phyloP scores from a whole-genome alignment of 2,329 filamentous ascomycete species.

The Xylaria sp. region DNA sequence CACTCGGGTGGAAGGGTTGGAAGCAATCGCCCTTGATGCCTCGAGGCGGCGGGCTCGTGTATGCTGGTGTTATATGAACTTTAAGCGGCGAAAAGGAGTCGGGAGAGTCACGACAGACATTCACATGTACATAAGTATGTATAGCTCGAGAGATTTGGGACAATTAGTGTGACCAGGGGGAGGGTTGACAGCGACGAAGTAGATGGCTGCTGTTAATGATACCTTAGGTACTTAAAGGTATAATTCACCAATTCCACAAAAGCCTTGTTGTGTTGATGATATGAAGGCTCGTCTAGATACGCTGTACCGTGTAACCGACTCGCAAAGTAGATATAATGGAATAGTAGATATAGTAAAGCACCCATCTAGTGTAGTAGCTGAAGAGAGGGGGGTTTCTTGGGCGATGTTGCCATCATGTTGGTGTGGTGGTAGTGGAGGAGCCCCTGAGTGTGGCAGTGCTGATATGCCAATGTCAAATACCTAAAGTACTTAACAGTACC shows the following conservation, averaged over 20 bases:
- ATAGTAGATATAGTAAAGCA: too few relatives aligned
- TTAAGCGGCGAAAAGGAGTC: conserved; percentile 3
- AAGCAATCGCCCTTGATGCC: neutral
- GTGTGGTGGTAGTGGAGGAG: neutral
- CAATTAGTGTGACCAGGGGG: conserved; percentile 15
- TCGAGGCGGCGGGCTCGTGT: conserved; percentile 5
- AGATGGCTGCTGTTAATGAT: conserved; percentile 19
- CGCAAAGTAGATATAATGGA: too few relatives aligned
- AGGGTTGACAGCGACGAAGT: conserved; percentile 4
- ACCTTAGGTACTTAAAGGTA: too few relatives aligned
- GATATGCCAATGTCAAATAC: neutral
- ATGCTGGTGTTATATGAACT: conserved; percentile 21
- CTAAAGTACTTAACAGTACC: too few relatives aligned
- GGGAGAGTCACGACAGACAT: conserved; percentile 19
- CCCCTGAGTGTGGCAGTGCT: conserved; percentile 38
- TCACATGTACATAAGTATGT: conserved; percentile 39
- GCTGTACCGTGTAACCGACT: too few relatives aligned
- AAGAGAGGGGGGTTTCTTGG: neutral
- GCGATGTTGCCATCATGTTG: neutral
- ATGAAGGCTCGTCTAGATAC: too few relatives aligned
- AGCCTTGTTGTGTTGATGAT: neutral
- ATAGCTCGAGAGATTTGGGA: conserved; percentile 33
- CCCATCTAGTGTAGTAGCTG: too few relatives aligned
- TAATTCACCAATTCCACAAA: conserved; percentile 2
- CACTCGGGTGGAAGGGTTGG: neutral